Conservation (phyloP, 2,329 filamentous ascomycete genomes). For the Fusarium foetens region DNA sequence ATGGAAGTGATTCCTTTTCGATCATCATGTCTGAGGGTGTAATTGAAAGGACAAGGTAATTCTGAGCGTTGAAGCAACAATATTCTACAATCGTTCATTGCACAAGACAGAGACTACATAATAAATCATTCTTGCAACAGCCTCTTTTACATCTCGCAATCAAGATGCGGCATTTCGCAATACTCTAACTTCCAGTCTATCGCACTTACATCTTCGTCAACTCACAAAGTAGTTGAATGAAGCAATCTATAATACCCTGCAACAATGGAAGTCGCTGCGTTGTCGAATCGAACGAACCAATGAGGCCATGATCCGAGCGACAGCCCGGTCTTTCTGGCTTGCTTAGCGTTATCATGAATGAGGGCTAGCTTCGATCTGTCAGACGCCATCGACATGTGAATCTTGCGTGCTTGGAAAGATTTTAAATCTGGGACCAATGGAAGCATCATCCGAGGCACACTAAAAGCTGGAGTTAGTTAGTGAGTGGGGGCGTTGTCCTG, state of each 20-base stretch:
- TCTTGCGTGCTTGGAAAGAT: conserved; percentile 6
- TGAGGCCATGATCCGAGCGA: conserved; percentile 3
- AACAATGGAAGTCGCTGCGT: neutral
- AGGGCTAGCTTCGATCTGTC: neutral
- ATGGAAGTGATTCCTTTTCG: neutral
- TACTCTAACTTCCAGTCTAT: neutral
- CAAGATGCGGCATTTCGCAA: neutral
- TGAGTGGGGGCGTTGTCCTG: neutral
- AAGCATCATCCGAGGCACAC: conserved; percentile 1
- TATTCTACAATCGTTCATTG: neutral
- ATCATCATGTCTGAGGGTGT: neutral
- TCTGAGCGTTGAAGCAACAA: neutral
- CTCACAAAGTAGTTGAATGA: neutral
- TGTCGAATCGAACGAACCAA: neutral
- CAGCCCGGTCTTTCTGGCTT: neutral
- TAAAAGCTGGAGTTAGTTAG: neutral
- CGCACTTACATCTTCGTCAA: neutral
- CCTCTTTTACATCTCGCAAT: neutral
- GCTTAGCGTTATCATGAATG: neutral
- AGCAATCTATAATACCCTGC: neutral
- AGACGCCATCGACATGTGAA: neutral
- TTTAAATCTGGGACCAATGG: neutral
- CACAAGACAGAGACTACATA: neutral
- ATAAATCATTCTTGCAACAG: neutral
- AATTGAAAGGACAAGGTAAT: neutral